Percentiles rank a stretch among this genome's conserved stretches.
These are phyloP conservation scores for Trichosporon coremiiforme DNA, from an alignment of 1,284 basidiomycete genomes.

Conservation along the genomic window DNA sequence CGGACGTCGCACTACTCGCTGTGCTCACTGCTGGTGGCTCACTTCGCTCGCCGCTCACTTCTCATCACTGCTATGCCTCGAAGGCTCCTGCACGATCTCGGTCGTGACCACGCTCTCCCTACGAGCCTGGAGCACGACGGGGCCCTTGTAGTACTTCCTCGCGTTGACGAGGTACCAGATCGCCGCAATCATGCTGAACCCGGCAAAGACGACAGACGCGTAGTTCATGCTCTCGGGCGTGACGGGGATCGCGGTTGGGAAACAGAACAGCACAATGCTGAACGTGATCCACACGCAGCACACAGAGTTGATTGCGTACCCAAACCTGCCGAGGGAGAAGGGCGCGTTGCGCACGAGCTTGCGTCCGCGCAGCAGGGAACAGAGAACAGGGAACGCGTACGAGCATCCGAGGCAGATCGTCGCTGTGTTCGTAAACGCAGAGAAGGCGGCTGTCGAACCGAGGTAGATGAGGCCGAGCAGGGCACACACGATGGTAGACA, in stretches of 20 bases:
- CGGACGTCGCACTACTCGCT: no score
- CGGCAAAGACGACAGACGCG: slow-evolving; percentile 66
- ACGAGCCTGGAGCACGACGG: slow-evolving; percentile 30
- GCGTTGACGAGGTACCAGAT: slow-evolving; percentile 62
- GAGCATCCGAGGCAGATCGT: slow-evolving; percentile 50
- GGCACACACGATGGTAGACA: slow-evolving; percentile 54
- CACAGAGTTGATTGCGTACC: slow-evolving; percentile 49
- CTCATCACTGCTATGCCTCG: slow-evolving; percentile 1
- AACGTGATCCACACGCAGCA: slow-evolving; percentile 31
- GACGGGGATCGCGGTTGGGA: slow-evolving; percentile 42
- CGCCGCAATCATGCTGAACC: slow-evolving; percentile 62
- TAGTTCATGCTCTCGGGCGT: slow-evolving; percentile 51
- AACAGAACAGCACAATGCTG: slow-evolving; percentile 32
- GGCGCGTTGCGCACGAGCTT: slow-evolving; percentile 47
- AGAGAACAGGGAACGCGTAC: slow-evolving; percentile 56
- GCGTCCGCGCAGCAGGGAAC: slow-evolving; percentile 52
- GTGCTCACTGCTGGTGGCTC: no score
- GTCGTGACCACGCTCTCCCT: background rate
- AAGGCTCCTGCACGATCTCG: background rate
- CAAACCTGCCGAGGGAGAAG: slow-evolving; percentile 52
- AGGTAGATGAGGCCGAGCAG: slow-evolving; percentile 57
- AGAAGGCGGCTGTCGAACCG: slow-evolving; percentile 52
- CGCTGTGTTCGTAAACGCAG: slow-evolving; percentile 51
- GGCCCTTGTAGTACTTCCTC: slow-evolving; percentile 48
- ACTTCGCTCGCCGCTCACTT: no score